Percentiles rank a stretch among this genome's conserved stretches.
Evolutionary conservation across 2,329 filamentous ascomycete species (phyloP).

Genomic region (Cordyceps fumosorosea): DNA sequence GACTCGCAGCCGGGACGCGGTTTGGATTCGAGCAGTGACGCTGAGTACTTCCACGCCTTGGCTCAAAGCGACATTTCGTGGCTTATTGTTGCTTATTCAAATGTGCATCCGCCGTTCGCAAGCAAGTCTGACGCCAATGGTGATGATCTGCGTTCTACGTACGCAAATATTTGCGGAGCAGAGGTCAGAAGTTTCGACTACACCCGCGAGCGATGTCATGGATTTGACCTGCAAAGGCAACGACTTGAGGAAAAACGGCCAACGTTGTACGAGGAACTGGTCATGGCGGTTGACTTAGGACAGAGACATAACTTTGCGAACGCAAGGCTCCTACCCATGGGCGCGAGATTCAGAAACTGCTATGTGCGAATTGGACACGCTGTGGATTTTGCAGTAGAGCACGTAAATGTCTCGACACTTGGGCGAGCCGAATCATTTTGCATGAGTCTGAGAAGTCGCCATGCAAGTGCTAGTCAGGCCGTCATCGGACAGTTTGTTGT

Average conservation of each 20-base stretch:
- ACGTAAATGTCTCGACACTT: not conserved
- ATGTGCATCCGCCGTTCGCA: not conserved
- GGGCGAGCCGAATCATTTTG: not conserved
- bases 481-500: not conserved
- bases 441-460: not conserved
- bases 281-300: not conserved
- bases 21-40: not conserved
- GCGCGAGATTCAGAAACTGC: not conserved
- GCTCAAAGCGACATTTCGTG: not conserved
- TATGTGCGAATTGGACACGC: not conserved
- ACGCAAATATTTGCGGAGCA: not conserved
- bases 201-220: not conserved
- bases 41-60: not conserved
- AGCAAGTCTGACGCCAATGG: not conserved
- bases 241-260: not conserved
- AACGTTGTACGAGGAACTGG: not conserved
- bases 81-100: not conserved
- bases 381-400: not conserved
- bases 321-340: not conserved
- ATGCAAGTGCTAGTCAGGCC: not conserved
- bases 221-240: not conserved
- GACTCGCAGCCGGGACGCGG: not conserved
- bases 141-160: not conserved
- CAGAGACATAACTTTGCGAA: not conserved
- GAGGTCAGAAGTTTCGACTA: not conserved